Evolutionary conservation across 257 asterid species (phyloP).

Genomic region (Prunella vulgaris): DNA sequence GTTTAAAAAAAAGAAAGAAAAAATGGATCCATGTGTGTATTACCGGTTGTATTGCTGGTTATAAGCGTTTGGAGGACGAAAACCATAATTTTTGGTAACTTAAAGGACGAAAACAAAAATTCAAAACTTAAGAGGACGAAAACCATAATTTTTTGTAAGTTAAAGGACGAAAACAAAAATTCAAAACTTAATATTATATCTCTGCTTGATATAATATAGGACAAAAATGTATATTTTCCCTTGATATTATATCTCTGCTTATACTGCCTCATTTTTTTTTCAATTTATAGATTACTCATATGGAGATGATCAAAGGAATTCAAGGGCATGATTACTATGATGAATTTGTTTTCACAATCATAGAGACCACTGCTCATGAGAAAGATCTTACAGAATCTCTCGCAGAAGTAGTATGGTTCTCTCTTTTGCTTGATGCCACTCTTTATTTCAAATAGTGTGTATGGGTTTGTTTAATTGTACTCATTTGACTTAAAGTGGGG

Average conservation of each 20-base stretch:
- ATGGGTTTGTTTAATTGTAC: neutral
- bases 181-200: too few species aligned
- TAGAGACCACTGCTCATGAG: constrained; percentile 95
- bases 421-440: neutral
- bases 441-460: neutral
- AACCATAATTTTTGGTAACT: too few species aligned
- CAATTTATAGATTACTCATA: constrained; percentile 71
- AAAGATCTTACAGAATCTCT: constrained; percentile 89
- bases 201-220: too few species aligned
- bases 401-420: constrained; percentile 66
- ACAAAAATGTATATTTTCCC: too few species aligned
- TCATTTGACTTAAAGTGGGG: neutral
- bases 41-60: too few species aligned
- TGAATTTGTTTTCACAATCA: constrained; percentile 87
- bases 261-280: neutral
- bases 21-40: too few species aligned
- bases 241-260: neutral
- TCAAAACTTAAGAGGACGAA: too few species aligned
- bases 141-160: too few species aligned
- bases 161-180: too few species aligned
- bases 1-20: too few species aligned
- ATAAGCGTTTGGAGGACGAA: too few species aligned
- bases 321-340: constrained; percentile 96
- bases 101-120: too few species aligned
- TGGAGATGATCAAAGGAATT: constrained; percentile 97